Evolutionary conservation across 176 grass and related monocot genomes (phyloP).

Genomic region (Coix lacrymajobi): DNA sequence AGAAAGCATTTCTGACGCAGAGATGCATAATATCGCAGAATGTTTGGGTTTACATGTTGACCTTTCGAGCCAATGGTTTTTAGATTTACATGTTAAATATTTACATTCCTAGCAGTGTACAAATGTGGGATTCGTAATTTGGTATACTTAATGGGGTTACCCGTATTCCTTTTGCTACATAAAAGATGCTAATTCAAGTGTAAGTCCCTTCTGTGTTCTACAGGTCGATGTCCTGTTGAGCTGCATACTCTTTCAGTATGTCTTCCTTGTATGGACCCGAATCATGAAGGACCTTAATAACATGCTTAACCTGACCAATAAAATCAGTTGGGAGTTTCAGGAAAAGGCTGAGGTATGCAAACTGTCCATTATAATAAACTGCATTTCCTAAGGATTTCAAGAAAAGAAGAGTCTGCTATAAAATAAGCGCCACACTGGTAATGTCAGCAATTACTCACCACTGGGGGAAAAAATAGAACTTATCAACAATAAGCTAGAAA

Average conservation of each 20-base stretch:
- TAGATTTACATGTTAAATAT: constrained; percentile 11
- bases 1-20: background rate
- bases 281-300: constrained; percentile 60
- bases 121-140: background rate
- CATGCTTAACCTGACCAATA: constrained; percentile 62
- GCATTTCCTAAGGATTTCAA: background rate
- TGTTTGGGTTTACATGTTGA: background rate
- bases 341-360: background rate
- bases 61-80: background rate
- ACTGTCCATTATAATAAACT: background rate
- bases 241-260: constrained; percentile 50
- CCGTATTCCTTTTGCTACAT: constrained; percentile 9
- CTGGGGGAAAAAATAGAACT: background rate
- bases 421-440: constrained; percentile 1
- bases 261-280: constrained; percentile 93
- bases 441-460: background rate
- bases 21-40: background rate
- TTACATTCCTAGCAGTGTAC: constrained; percentile 42
- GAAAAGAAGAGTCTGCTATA: background rate
- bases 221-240: background rate
- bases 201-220: background rate
- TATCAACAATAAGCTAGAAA: background rate
- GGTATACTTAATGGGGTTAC: background rate
- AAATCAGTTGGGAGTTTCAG: background rate
- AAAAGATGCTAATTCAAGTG: background rate